phyloP scores from a whole-genome alignment of 495 filamentous ascomycete genomes.

The Xylaria telfairii region DNA sequence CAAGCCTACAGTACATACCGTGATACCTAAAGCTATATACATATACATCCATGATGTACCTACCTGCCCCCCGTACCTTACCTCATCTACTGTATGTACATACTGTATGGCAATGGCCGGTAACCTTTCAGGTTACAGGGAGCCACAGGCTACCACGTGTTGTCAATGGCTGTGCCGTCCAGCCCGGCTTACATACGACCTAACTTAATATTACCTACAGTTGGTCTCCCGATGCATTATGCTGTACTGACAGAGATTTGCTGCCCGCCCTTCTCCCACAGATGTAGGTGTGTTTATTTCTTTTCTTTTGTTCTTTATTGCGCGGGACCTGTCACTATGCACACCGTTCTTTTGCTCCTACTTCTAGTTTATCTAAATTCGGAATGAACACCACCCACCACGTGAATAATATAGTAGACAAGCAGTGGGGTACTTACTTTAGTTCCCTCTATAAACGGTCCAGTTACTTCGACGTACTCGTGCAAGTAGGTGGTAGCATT shows the following conservation, averaged over 20 bases:
- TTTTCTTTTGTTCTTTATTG: neutral
- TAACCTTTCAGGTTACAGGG: constrained; percentile 9
- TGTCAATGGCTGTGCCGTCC: constrained; percentile 20
- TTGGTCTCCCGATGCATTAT: neutral
- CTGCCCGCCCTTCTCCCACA: constrained; percentile 1
- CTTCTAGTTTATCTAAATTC: neutral
- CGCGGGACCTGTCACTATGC: too few relatives aligned
- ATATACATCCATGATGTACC: too few relatives aligned
- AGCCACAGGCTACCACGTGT: constrained; percentile 21
- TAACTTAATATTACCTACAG: constrained; percentile 8
- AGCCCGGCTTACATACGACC: neutral
- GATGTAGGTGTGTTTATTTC: neutral
- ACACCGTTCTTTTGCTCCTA: neutral
- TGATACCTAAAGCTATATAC: neutral
- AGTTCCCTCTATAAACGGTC: neutral
- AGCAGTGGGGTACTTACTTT: neutral
- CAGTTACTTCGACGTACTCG: neutral
- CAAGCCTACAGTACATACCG: neutral
- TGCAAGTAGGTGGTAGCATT: neutral
- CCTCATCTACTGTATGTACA: too few relatives aligned
- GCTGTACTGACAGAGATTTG: neutral
- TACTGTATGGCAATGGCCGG: neutral
- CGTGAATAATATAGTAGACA: neutral
- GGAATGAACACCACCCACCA: neutral
- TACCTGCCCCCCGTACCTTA: neutral